phyloP scores from a whole-genome alignment of 2,329 filamentous ascomycete genomes.

The Hymenoscyphus fructigenus region DNA sequence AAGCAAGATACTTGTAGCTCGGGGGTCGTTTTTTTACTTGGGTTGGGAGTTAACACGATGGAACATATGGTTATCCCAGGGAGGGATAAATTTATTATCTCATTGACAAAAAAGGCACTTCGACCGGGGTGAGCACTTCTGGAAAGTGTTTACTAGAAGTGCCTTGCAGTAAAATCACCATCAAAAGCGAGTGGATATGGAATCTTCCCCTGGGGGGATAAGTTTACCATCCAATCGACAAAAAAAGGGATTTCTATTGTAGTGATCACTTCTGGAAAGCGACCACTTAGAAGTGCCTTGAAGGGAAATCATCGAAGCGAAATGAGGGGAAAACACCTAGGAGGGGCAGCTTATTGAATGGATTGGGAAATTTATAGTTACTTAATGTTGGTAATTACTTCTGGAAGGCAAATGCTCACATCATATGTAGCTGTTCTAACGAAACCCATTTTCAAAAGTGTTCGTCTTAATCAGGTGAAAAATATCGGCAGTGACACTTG shows the following conservation, averaged over 20 bases:
- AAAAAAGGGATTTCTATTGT: neutral
- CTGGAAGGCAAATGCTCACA: neutral
- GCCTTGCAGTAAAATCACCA: too few species aligned
- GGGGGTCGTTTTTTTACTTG: too few species aligned
- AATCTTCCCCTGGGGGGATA: too few species aligned
- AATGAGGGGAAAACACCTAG: neutral
- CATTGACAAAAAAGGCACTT: too few species aligned
- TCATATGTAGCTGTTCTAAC: neutral
- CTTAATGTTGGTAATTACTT: neutral
- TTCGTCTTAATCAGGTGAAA: neutral
- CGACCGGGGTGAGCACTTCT: too few species aligned
- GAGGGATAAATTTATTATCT: too few species aligned
- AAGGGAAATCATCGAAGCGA: neutral
- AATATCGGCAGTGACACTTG: neutral
- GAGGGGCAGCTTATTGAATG: neutral
- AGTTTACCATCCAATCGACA: too few species aligned
- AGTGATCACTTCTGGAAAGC: neutral
- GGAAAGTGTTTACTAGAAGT: too few species aligned
- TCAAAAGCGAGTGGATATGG: too few species aligned
- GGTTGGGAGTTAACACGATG: too few species aligned
- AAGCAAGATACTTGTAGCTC: too few species aligned
- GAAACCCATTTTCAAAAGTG: neutral
- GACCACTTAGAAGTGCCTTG: neutral
- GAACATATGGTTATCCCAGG: too few species aligned
- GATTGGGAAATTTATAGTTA: neutral